Evolutionary conservation across 306 rosid species (phyloP).

Genomic region (Sechiopsis laciniata): DNA sequence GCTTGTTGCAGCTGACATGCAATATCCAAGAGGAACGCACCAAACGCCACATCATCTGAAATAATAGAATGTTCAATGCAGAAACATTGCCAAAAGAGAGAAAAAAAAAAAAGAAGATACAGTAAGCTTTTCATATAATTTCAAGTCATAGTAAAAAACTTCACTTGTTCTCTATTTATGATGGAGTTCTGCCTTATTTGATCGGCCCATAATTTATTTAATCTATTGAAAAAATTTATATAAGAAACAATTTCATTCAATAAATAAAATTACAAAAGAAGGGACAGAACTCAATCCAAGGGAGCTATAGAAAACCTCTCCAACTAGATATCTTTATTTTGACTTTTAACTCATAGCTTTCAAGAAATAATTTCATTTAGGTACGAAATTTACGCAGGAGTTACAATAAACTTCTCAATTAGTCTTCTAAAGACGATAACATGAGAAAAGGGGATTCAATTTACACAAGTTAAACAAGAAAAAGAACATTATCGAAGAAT

Average conservation of each 20-base stretch:
- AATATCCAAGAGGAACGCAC: slow-evolving; percentile 88
- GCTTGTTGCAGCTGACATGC: slow-evolving; percentile 84
- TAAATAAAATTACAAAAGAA: slow-evolving; percentile 2
- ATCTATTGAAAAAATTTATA: neutral
- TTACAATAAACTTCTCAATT: too few relatives aligned
- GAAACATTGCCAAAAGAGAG: neutral
- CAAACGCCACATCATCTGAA: slow-evolving; percentile 88
- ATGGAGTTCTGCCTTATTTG: neutral
- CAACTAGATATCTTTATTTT: neutral
- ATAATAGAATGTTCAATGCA: slow-evolving; percentile 5
- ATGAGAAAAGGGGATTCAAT: too few relatives aligned
- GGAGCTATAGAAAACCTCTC: neutral
- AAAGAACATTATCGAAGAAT: too few relatives aligned
- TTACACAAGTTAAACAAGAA: too few relatives aligned
- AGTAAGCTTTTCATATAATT: neutral
- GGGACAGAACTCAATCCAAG: neutral
- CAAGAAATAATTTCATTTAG: neutral
- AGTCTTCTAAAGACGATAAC: too few relatives aligned
- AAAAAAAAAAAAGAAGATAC: neutral
- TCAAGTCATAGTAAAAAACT: neutral
- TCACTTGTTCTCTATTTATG: neutral
- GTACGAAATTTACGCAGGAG: neutral
- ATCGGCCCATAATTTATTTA: neutral
- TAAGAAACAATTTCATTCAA: neutral
- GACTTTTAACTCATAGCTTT: too few relatives aligned